phyloP scores from a whole-genome alignment of 768 basidiomycete species.

The Dacryopinax primogenitus region DNA sequence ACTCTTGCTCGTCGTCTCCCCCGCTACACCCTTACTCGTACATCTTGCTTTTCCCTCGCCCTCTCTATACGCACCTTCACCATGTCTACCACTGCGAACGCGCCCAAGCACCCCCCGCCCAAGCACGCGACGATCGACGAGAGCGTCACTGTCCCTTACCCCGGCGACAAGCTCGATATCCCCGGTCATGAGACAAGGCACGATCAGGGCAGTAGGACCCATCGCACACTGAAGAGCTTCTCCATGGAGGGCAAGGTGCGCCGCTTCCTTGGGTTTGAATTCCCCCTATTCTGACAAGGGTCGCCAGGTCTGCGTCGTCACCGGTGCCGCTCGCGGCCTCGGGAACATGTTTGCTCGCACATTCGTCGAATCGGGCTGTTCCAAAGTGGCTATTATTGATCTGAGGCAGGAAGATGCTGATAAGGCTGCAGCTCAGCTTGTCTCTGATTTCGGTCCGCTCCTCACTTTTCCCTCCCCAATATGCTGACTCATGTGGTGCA shows the following conservation, averaged over 20 bases:
- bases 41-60: not conserved
- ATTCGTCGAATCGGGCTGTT: constrained; percentile 78
- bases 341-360: constrained; percentile 85
- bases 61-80: not conserved
- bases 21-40: not conserved
- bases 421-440: constrained; percentile 56
- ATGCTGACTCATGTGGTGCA: constrained; percentile 9
- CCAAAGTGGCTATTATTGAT: constrained; percentile 67
- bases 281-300: constrained; percentile 1
- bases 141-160: not conserved
- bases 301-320: constrained; percentile 75
- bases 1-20: not conserved
- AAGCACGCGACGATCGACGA: not conserved
- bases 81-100: not conserved
- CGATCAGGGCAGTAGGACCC: not conserved
- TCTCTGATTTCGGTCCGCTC: constrained; percentile 38
- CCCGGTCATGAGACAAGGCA: constrained; percentile 3
- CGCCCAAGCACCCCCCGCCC: not conserved
- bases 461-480: not conserved
- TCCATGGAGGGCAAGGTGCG: constrained; percentile 66
- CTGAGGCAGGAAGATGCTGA: constrained; percentile 57
- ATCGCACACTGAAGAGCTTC: constrained; percentile 49
- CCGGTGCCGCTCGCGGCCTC: constrained; percentile 83
- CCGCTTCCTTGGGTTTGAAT: not conserved
- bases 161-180: not conserved